Conservation (phyloP, 805 yeast species). For the Kuraishia borneana region DNA sequence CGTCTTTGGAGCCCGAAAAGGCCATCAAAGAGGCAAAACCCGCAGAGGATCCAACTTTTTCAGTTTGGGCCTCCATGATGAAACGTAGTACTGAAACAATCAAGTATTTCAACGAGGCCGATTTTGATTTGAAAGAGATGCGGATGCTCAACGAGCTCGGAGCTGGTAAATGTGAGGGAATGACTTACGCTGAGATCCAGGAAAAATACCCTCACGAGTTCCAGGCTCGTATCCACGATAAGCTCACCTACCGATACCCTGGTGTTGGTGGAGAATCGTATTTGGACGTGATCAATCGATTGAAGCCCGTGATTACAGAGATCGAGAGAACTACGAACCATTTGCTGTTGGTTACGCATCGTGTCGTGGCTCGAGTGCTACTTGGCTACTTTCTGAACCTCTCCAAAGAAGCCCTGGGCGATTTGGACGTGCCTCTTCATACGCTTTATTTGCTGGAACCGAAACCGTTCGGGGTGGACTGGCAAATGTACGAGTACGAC, state of each 20-base stretch:
- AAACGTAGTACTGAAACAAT: slow-evolving; percentile 72
- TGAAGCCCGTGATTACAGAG: slow-evolving; percentile 85
- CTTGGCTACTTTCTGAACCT: slow-evolving; percentile 84
- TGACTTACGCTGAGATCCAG: slow-evolving; percentile 85
- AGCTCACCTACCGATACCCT: slow-evolving; percentile 82
- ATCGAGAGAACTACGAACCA: slow-evolving; percentile 88
- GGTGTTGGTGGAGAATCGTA: slow-evolving; percentile 97
- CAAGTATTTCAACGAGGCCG: slow-evolving; percentile 58
- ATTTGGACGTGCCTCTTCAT: slow-evolving; percentile 86
- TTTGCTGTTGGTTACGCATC: slow-evolving; percentile 70
- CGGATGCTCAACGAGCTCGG: slow-evolving; percentile 90
- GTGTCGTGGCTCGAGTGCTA: slow-evolving; percentile 83
- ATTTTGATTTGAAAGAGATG: slow-evolving; percentile 75
- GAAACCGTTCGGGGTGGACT: slow-evolving; percentile 92
- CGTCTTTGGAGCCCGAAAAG: slow-evolving; percentile 13
- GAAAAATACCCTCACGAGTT: slow-evolving; percentile 66
- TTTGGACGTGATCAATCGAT: slow-evolving; percentile 82
- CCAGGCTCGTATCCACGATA: slow-evolving; percentile 61
- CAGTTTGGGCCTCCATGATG: slow-evolving; percentile 91
- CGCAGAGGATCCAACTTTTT: slow-evolving; percentile 64
- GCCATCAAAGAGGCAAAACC: slow-evolving; percentile 8
- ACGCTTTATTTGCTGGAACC: slow-evolving; percentile 85
- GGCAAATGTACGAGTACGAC: slow-evolving; percentile 81
- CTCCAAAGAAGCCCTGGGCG: slow-evolving; percentile 70
- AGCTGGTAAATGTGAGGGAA: slow-evolving; percentile 86